Conservation (phyloP, 306 rosid species). For the Inga laurina region DNA sequence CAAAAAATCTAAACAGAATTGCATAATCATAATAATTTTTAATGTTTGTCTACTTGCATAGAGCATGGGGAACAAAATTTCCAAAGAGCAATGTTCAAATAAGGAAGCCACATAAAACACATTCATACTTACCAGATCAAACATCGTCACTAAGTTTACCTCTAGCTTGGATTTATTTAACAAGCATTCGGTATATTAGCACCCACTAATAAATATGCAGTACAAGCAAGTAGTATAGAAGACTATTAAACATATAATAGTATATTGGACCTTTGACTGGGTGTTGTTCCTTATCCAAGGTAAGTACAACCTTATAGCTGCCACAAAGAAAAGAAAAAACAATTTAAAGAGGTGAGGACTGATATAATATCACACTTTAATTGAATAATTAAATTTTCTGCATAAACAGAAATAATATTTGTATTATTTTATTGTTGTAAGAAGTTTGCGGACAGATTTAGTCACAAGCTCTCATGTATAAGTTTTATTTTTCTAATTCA, state of each 20-base stretch:
- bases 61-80: too few relatives aligned
- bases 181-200: conserved; percentile 90
- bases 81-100: conserved; percentile 7
- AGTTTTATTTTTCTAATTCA: too few relatives aligned
- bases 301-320: conserved; percentile 87
- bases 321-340: conserved; percentile 32
- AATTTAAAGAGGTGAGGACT: conserved; percentile 1
- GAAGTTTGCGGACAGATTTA: too few relatives aligned
- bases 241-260: conserved; percentile 87
- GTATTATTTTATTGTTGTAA: too few relatives aligned
- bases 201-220: conserved; percentile 98
- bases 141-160: conserved; percentile 91
- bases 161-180: conserved; percentile 90
- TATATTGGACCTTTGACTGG: conserved; percentile 74
- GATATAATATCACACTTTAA: conserved; percentile 9
- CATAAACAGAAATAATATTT: too few relatives aligned
- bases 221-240: conserved; percentile 83
- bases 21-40: too few relatives aligned
- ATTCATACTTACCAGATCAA: conserved; percentile 81
- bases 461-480: too few relatives aligned
- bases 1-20: conserved; percentile 10
- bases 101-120: conserved; percentile 21
- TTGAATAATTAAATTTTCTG: conserved; percentile 17
- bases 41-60: too few relatives aligned
- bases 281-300: conserved; percentile 84